Evolutionary conservation across 2,329 filamentous ascomycete species (phyloP), one percentile per base, ranked within the genome.

Genomic region (Pseudogymnoascus sp.): DNA sequence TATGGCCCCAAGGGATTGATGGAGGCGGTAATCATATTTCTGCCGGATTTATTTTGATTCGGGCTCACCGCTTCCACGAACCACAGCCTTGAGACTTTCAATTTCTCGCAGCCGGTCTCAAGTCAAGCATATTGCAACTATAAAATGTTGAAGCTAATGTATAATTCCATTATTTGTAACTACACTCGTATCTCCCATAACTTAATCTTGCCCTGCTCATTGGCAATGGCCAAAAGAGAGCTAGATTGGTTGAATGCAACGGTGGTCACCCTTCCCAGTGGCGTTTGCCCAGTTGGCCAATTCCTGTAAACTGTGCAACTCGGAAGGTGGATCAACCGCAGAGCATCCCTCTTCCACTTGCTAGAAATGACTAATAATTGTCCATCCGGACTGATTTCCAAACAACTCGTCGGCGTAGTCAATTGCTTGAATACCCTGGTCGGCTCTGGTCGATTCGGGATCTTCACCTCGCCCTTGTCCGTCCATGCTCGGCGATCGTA

Each of bases 281-380:
- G 92, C 62, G 94, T 99, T 72, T 89, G 87, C 65, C 86, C 84
- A 60, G 93, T 99, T 24, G 94, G 94, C 94, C 94, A 99, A 75
- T 99, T 99, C 70, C 87, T 86, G 80, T 94, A 99, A 17, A 97
- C 90, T 1, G 92, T 96, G 74, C 92, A 96, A 67, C 84, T 92
- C 0, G 93, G 92, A 67, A 99, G 77, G 74, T 99, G 94, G 33
- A 93, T 91, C 66, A 99, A 77, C 70, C 89, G 82, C 73, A 99
- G 76, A 0, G 92, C 90, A 75, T 97, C 92, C 72, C 88, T 88
- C 81, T 96, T 96, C 81, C 89, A 89, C 64, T 84, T 84, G 74
- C 90, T 95, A 40, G 86, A 89, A 78, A 97, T 92, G 0, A 86
- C 90, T 67, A 99, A 77, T 59, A 97, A 77, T 76, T 99, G 94